Evolutionary conservation across 441 rosid species (phyloP), one percentile per base, ranked within the genome.

Genomic region (Syzygium malaccense): DNA sequence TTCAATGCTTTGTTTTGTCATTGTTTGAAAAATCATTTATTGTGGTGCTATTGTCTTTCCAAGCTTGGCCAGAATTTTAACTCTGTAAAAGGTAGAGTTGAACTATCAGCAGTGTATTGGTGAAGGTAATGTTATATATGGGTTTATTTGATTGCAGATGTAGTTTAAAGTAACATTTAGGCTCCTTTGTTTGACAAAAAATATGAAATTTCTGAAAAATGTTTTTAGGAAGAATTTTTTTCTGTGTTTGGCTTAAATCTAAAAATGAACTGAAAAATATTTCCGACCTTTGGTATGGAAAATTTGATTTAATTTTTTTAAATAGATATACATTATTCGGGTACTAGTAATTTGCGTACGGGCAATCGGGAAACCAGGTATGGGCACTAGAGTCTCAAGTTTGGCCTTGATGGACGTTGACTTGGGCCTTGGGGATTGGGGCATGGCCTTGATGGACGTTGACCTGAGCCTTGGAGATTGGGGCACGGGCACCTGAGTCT

Each of bases 201-300:
- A 45, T 45, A 1, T 45, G 9, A 45, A 45, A 45, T 45, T 28
- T 28, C 68, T 6, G 2, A 2, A 60, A 60, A 28, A 60, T 60
- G 33, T 6, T 60, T 60, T 60, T 0, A 32, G 6, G 68, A 32
- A 60, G 3, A 60, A 14, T 14, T 17, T 60, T 60, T 14, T 15
- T 0, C 66, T 0, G 28, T 28, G 66, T 60, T 60, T 30, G 66
- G 66, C 0, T 0, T 60, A 17, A 60, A 6, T 41, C 45, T 41
- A 1, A 28, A 28, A 60, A 1, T 28, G 33, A 14, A 32, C 18
- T 14, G 9, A 4, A 28, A 60, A 60, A 60, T 1, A 60, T 60
- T 60, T 60, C 6, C 2, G 2, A 7, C 48, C 48, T 45, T 45
- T 45, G 48, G 48, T 45, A 45, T 45, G 48, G 48, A 45, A 45